These are phyloP conservation scores for Plantago coronopus DNA, from an alignment of 305 asterid genomes.

Conservation along the genomic window DNA sequence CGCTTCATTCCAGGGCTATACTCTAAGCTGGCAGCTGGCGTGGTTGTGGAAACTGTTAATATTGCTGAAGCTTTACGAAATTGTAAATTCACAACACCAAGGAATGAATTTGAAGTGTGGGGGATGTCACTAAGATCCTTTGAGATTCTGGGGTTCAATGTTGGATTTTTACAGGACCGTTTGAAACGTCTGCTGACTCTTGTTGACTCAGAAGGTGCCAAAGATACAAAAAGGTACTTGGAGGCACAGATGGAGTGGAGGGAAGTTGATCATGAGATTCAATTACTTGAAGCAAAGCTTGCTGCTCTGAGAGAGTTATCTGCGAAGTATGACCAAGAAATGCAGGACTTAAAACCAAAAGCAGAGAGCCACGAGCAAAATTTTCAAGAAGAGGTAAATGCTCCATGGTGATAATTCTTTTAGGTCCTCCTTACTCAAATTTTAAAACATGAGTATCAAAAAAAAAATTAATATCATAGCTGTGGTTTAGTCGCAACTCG, in stretches of 20 bases:
- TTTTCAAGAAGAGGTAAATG: slow-evolving; percentile 74
- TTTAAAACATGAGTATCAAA: too few species aligned
- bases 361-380: slow-evolving; percentile 58
- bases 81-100: slow-evolving; percentile 56
- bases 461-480: too few species aligned
- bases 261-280: slow-evolving; percentile 45
- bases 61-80: slow-evolving; percentile 52
- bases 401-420: slow-evolving; percentile 52
- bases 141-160: slow-evolving; percentile 74
- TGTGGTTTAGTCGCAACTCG: too few species aligned
- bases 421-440: neutral
- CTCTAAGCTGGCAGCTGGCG: slow-evolving; percentile 70
- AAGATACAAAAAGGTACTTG: slow-evolving; percentile 46
- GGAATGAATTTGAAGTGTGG: slow-evolving; percentile 72
- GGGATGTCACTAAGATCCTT: slow-evolving; percentile 85
- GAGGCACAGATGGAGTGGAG: slow-evolving; percentile 47
- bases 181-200: slow-evolving; percentile 42
- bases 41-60: slow-evolving; percentile 58
- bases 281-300: slow-evolving; percentile 51
- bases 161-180: slow-evolving; percentile 64
- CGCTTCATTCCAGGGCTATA: slow-evolving; percentile 70
- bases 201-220: slow-evolving; percentile 66
- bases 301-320: slow-evolving; percentile 50
- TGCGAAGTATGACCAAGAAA: slow-evolving; percentile 38
- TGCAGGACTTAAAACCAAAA: slow-evolving; percentile 43